Base-by-base conservation (phyloP, 140 eudicot genomes). In the Ambrosia hybrid region DNA sequence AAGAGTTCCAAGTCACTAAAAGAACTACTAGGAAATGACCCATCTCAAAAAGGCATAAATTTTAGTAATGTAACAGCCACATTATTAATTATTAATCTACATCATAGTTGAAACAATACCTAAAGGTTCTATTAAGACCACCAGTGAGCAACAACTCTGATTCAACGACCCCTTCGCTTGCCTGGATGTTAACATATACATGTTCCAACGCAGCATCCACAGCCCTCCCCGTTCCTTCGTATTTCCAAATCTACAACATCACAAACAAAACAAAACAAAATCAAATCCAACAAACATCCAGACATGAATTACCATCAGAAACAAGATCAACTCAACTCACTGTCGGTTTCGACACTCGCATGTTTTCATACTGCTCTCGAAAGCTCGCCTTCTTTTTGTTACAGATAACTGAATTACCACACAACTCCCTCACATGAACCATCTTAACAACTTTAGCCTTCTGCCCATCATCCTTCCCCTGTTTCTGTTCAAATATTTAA, bases 221-320 rank as follows among this genome's bases (percentile, higher is more conserved):
- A 48, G 65, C 72, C 69, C 84, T 83, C 70, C 71, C 60, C 2
- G 95, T 87, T 43, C 72, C 81, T 36, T 73, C 46, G 67, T 87
- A 93, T 64, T 83, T 90, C 96, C 97, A 93, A 51, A 90, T 63
- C 98, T 93, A 60, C 60, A 58, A 68, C 55, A 36, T 68, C 12
- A 69, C 33, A 78, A 59, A 41, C 46, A 41, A 41, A 1, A 41
- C n/a, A n/a, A n/a, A n/a, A n/a, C n/a, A n/a, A n/a, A n/a, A n/a
- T 41, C 8, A 41, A 41, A 41, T 41, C 9, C 46, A 6, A 41
- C 46, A 41, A 41, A 41, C 46, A 41, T 41, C 46, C 14, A 58
- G 30, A 49, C 57, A 59, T 13, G 17, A 57, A 41, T 5, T 12
- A 67, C 30, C 30, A 21, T 21, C 30, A 21, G 30, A 21, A 21